A percentile compares a stretch with the other conserved stretches of the same genome.
These are phyloP conservation scores for Nakazawaea wyomingensis DNA, from an alignment of 805 yeast genomes.

Conservation along the genomic window DNA sequence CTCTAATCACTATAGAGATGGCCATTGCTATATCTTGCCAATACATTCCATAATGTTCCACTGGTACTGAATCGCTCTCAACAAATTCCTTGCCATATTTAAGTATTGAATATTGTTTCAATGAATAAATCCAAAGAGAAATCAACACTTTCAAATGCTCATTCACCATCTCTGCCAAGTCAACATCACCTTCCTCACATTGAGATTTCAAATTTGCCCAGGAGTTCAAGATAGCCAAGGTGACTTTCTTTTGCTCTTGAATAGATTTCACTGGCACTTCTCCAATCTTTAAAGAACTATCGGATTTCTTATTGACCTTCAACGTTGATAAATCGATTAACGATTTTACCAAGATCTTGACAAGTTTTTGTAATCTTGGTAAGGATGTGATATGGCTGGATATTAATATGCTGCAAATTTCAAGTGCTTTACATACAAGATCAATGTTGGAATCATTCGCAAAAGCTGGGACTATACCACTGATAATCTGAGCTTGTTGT, in stretches of 20 bases:
- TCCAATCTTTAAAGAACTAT: conserved; percentile 45
- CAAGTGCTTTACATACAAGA: conserved; percentile 71
- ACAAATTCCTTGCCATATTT: conserved; percentile 41
- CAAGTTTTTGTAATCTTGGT: conserved; percentile 46
- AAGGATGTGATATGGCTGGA: conserved; percentile 52
- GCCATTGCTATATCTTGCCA: conserved; percentile 82
- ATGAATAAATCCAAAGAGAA: conserved; percentile 73
- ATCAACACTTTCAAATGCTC: conserved; percentile 56
- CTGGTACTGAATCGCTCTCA: conserved; percentile 38
- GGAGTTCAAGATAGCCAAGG: conserved; percentile 56
- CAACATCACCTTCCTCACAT: conserved; percentile 29
- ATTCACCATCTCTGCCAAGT: conserved; percentile 43
- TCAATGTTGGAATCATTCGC: conserved; percentile 64
- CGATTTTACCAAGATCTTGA: conserved; percentile 59
- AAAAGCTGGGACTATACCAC: conserved; percentile 87
- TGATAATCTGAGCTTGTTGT: conserved; percentile 89
- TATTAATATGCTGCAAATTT: conserved; percentile 71
- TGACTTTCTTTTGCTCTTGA: conserved; percentile 47
- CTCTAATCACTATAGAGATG: conserved; percentile 57
- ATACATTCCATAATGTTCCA: conserved; percentile 45
- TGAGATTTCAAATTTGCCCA: conserved; percentile 61
- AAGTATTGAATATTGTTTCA: conserved; percentile 69
- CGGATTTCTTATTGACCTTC: conserved; percentile 24
- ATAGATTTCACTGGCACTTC: conserved; percentile 44
- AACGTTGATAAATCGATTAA: conserved; percentile 48